Conservation (phyloP, 2,329 filamentous ascomycete genomes). For the Sarocladium brachiariae region DNA sequence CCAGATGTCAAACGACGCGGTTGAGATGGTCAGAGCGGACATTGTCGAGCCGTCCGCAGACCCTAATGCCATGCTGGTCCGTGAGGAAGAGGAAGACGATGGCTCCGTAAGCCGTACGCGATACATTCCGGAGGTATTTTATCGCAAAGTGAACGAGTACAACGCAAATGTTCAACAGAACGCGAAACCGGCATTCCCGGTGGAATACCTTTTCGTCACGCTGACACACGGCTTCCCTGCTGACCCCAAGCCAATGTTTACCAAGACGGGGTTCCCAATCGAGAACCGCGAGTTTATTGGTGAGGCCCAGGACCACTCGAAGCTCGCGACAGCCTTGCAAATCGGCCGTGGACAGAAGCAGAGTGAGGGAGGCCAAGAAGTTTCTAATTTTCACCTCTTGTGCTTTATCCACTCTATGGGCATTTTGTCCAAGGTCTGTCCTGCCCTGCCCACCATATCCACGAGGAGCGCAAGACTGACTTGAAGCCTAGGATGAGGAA, state of each 20-base stretch:
- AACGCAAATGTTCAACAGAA: conserved; percentile 95
- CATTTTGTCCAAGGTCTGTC: conserved; percentile 73
- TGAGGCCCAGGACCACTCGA: conserved; percentile 71
- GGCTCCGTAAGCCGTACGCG: conserved; percentile 60
- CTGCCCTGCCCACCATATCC: not conserved
- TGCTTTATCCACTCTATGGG: conserved; percentile 76
- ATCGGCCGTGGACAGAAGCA: conserved; percentile 52
- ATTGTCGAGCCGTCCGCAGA: conserved; percentile 94
- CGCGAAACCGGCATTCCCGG: conserved; percentile 90
- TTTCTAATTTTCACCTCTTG: conserved; percentile 94
- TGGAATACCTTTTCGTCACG: conserved; percentile 93
- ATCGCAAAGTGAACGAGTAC: conserved; percentile 91
- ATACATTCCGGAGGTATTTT: conserved; percentile 98
- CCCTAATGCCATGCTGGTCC: conserved; percentile 88
- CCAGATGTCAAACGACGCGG: conserved; percentile 89
- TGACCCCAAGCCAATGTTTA: conserved; percentile 70
- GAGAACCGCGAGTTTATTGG: conserved; percentile 87
- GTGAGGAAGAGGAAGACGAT: conserved; percentile 82
- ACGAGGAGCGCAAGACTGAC: conserved; percentile 9
- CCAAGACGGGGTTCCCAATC: conserved; percentile 68
- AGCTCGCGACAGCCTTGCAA: conserved; percentile 62
- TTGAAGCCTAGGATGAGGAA: conserved; percentile 70
- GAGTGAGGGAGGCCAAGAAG: conserved; percentile 54
- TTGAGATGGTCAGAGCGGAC: conserved; percentile 94
- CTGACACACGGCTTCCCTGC: conserved; percentile 94